Conservation (phyloP, 306 rosid species). For the Quercus cerris region DNA sequence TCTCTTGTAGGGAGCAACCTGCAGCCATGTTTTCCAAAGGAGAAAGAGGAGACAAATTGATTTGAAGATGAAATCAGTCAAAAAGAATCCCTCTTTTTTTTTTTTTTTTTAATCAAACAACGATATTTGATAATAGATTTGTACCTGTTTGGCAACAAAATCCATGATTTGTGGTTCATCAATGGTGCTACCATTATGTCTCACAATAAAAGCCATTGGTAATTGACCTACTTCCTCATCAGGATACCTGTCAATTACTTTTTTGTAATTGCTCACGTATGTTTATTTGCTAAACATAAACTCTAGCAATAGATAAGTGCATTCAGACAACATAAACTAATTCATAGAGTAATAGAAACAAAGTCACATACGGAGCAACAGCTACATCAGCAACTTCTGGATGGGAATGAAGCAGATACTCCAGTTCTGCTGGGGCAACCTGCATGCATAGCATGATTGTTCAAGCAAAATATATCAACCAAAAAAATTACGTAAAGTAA, state of each 20-base stretch:
- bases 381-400: slow-evolving; percentile 59
- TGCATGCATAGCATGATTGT: background rate
- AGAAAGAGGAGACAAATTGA: background rate
- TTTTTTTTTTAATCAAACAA: no score
- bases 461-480: no score
- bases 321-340: no score
- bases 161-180: slow-evolving; percentile 39
- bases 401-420: slow-evolving; percentile 58
- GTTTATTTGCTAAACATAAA: background rate
- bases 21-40: background rate
- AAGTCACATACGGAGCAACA: slow-evolving; percentile 53
- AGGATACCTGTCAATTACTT: slow-evolving; percentile 40
- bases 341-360: no score
- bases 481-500: no score
- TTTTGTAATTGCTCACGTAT: background rate
- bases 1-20: slow-evolving; percentile 68
- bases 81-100: no score
- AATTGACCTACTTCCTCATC: slow-evolving; percentile 76
- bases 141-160: slow-evolving; percentile 56
- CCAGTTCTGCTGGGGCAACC: slow-evolving; percentile 79
- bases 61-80: no score
- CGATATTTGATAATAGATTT: background rate
- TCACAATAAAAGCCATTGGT: slow-evolving; percentile 63
- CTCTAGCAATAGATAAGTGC: no score
- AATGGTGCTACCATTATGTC: slow-evolving; percentile 33